Base-by-base conservation (phyloP, 495 filamentous ascomycete species). In the Lepraria neglecta region DNA sequence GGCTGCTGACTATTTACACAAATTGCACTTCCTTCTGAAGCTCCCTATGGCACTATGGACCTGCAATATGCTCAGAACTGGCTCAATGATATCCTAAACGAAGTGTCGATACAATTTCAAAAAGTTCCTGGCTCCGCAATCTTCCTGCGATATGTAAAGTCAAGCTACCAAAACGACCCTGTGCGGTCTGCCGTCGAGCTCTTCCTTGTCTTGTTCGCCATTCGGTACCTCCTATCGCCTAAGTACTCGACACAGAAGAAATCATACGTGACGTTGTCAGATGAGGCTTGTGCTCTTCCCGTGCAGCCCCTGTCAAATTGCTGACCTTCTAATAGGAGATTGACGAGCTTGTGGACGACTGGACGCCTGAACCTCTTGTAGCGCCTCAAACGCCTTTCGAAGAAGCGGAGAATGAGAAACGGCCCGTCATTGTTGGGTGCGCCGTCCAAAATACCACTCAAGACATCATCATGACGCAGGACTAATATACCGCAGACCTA, bases 131-230 rank as follows among this genome's bases (percentile, higher is more conserved):
- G 94, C 48, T 96, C 91, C 21, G 88, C 94, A 24, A 96, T 99
- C 65, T 80, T 97, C 66, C 82, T 96, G 58, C 88, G 94, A 61
- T 99, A 99, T 69, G 87, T 99, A 65, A 89, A 88, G 71, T 94
- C 89, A 42, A 96, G 91, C 69, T 97, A 99, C 75, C 94, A 97
- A 75, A 87, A 99, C 73, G 94, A 99, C 61, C 94, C 94, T 14
- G 82, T 97, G 59, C 87, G 94, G 24, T 94, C 88, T 28, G 91
- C 91, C 1, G 89, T 99, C 65, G 94, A 99, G 72, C 77, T 99
- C 43, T 86, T 97, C 59, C 83, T 99, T 53, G 90, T 99, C 64
- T 82, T 99, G 53, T 99, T 99, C 75, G 92, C 92, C 55, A 84
- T 99, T 24, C 83, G 92, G 50, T 99, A 99, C 69, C 78, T 99